Evolutionary conservation across 345 rosid genomes (phyloP), one percentile per base, ranked within the genome.

Genomic region (Melastoma malabathricum): DNA sequence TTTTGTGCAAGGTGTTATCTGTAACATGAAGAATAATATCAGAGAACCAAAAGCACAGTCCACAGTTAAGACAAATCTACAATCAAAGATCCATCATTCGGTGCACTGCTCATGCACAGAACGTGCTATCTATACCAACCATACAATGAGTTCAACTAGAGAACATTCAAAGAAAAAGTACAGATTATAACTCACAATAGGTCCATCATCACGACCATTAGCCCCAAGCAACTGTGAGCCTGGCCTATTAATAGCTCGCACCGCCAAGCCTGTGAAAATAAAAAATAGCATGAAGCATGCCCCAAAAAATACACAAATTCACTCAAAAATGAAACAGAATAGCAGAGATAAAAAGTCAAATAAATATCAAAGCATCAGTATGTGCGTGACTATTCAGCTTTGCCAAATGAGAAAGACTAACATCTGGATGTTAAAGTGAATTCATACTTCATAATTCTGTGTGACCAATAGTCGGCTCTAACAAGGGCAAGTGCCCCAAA

Each of bases 121-220:
- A 44, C 38, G 56, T 16, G 47, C 3, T 22, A 38, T 38, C 39
- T 18, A 49, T 49, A 16, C 31, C 31, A 22, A 50, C 47, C 50
- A 58, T 44, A 57, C 39, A 55, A 46, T 4, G 47, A 34, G 20
- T 50, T 50, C 20, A 22, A 50, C 45, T 19, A 34, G 41, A 34
- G 41, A 34, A 34, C 41, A 34, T 34, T 34, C 25, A 39, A 43
- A 16, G 41, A 13, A 59, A 39, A 59, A 43, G 41, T 15, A 13
- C 4, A 44, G 41, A 51, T 10, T 18, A 15, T 38, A 51, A 58
- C 96, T 74, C 70, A 89, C 97, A 60, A 87, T 77, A 57, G 93
- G 86, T 62, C 93, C 98, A 77, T 92, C 97, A 66, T 92, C 98
- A 52, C 98, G 98, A 54, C 98, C 98, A 76, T 79, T 87, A 25